These are phyloP conservation scores for Exophiala alcalophila DNA, from an alignment of 2,329 filamentous ascomycete species.

Conservation along the genomic window DNA sequence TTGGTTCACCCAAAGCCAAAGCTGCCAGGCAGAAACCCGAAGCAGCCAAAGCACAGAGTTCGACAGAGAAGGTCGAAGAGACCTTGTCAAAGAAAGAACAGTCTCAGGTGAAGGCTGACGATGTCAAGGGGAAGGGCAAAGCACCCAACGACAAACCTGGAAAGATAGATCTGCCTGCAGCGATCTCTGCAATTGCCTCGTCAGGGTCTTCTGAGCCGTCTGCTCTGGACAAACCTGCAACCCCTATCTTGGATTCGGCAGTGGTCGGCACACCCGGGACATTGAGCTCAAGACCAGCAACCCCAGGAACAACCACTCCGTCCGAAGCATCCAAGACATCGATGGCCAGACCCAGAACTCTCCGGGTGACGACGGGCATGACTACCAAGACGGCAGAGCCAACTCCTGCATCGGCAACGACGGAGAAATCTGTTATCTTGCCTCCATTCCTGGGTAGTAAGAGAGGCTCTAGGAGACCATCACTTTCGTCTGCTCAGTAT, in stretches of 20 bases:
- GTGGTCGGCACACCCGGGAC: constrained; percentile 21
- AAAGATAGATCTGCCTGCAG: constrained; percentile 18
- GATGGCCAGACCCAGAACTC: constrained; percentile 20
- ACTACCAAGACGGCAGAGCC: constrained; percentile 21
- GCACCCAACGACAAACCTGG: constrained; percentile 9
- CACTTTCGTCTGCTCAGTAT: constrained; percentile 50
- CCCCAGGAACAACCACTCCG: constrained; percentile 19
- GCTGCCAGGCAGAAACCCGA: constrained; percentile 8
- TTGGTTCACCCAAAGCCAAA: constrained; percentile 41
- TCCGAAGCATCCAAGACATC: constrained; percentile 18
- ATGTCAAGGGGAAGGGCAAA: constrained; percentile 33
- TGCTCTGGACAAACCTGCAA: constrained; percentile 12
- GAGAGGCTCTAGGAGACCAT: constrained; percentile 34
- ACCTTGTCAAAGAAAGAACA: constrained; percentile 1
- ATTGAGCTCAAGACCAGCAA: constrained; percentile 18
- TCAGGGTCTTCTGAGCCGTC: neutral
- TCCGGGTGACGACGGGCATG: constrained; percentile 28
- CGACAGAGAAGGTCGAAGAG: constrained; percentile 2
- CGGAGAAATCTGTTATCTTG: constrained; percentile 24
- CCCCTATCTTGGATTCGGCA: constrained; percentile 17
- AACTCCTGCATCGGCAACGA: constrained; percentile 23
- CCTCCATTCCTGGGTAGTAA: constrained; percentile 15
- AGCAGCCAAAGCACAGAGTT: constrained; percentile 1
- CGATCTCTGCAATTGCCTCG: constrained; percentile 1
- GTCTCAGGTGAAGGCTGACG: constrained; percentile 1